Evolutionary conservation across 2,329 filamentous ascomycete genomes (phyloP).

Genomic region (Fulvia fulva): DNA sequence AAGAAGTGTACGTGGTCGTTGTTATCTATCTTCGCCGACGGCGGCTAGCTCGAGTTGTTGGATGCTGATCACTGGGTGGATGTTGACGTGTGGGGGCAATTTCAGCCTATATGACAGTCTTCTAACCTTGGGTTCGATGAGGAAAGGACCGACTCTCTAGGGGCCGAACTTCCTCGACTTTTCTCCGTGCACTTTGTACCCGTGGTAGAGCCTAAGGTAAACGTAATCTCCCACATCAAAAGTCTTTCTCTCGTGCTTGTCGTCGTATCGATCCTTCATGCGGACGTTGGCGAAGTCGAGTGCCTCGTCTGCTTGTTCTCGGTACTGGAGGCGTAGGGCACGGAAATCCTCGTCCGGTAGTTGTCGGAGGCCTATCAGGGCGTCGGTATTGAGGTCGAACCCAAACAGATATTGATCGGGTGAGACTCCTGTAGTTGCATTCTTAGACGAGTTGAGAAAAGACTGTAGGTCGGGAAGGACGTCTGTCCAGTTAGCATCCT

Average conservation of each 20-base stretch:
- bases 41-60: neutral
- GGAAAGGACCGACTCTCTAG: too few species aligned
- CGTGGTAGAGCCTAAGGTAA: neutral
- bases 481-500: neutral
- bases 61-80: neutral
- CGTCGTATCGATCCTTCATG: constrained; percentile 3
- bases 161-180: neutral
- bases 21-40: neutral
- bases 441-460: constrained; percentile 1
- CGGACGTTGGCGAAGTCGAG: neutral
- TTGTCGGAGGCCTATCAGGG: neutral
- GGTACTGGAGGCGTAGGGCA: neutral
- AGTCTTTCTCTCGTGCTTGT: neutral
- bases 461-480: neutral
- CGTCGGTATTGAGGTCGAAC: constrained; percentile 2
- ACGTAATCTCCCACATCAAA: constrained; percentile 2
- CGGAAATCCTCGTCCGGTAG: neutral
- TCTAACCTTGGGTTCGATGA: neutral
- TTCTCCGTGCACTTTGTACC: neutral
- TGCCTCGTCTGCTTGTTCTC: neutral
- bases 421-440: neutral
- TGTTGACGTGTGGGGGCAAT: neutral
- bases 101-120: constrained; percentile 3
- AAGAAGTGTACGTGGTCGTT: too few species aligned
- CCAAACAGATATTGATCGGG: neutral